Evolutionary conservation across 179 eudicot genomes (phyloP), one percentile per base, ranked within the genome.

Genomic region (Sideroxylon spinosum): DNA sequence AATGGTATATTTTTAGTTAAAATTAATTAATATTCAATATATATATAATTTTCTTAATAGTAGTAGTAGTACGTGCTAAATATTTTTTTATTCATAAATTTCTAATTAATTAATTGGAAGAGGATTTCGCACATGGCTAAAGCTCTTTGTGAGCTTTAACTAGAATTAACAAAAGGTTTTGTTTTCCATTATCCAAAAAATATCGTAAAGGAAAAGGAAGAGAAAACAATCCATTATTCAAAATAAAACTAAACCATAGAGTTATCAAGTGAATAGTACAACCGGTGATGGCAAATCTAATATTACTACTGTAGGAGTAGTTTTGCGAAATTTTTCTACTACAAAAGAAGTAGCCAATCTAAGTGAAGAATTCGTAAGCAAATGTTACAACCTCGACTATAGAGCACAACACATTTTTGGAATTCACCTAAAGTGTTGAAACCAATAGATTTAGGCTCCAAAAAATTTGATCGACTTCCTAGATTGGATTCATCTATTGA

Each of bases 81-180:
- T 50, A 68, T 68, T 26, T 28, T 26, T 11, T 29, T 10, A 89
- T n/a, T n/a, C n/a, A n/a, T n/a, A n/a, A n/a, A n/a, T n/a, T n/a
- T n/a, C n/a, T n/a, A n/a, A n/a, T n/a, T n/a, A n/a, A n/a, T n/a
- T n/a, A n/a, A n/a, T 59, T 89, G 89, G 86, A 7, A 7, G 0
- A 84, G 85, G 65, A 83, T 85, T 12, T 55, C 87, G 80, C 12
- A 75, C 20, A 83, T 84, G 90, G 86, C 82, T 12, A 17, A 68
- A 56, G 78, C 80, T 46, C 82, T 87, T 29, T 87, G 90, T 46
- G 79, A 81, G 74, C 84, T 89, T 50, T 78, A 84, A 79, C 59
- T 5, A 1, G 57, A 79, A n/a, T n/a, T n/a, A n/a, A n/a, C n/a
- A n/a, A n/a, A n/a, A n/a, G n/a, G n/a, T n/a, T n/a, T n/a, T n/a